A percentile compares a stretch with the other conserved stretches of the same genome.
These are phyloP conservation scores for Podospora pseudoanserina DNA, from an alignment of 495 filamentous ascomycete species.

Conservation along the genomic window DNA sequence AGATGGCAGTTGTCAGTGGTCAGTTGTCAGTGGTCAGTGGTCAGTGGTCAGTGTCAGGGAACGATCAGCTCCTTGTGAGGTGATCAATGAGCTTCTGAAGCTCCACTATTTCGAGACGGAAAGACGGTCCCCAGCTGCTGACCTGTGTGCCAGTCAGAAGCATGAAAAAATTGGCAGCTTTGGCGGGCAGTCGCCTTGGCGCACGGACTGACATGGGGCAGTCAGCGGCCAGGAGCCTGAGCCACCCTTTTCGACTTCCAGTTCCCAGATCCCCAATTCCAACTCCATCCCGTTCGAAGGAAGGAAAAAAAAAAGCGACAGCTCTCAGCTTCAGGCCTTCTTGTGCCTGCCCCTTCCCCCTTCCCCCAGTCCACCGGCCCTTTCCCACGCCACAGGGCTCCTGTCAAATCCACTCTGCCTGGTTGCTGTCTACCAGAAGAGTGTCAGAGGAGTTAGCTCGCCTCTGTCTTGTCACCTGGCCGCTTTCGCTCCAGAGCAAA, in stretches of 20 bases:
- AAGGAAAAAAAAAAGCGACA: conserved; percentile 15
- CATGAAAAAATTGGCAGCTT: conserved; percentile 2
- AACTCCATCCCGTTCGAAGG: conserved; percentile 14
- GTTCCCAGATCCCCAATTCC: conserved; percentile 21
- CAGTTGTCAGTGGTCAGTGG: not conserved
- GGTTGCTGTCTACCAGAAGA: conserved; percentile 16
- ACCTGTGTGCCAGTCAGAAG: not conserved
- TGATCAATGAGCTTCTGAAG: not conserved
- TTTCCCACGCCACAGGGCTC: conserved; percentile 12
- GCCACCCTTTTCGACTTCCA: conserved; percentile 6
- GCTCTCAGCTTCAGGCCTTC: conserved; percentile 4
- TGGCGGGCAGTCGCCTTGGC: not conserved
- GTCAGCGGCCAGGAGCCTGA: conserved; percentile 6
- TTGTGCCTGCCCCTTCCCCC: conserved; percentile 1
- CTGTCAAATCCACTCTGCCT: conserved; percentile 17
- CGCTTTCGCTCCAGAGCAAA: conserved; percentile 11
- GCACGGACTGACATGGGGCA: not conserved
- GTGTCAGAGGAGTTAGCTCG: conserved; percentile 23
- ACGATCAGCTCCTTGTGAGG: not conserved
- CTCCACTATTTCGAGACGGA: not conserved
- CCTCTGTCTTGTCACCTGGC: conserved; percentile 19
- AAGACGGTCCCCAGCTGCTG: not conserved
- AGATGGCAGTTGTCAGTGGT: conserved; percentile 2
- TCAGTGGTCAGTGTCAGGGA: not conserved
- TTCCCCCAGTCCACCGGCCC: conserved; percentile 12